Evolutionary conservation across 495 filamentous ascomycete species (phyloP).

Genomic region (Penicillium waksmanii): DNA sequence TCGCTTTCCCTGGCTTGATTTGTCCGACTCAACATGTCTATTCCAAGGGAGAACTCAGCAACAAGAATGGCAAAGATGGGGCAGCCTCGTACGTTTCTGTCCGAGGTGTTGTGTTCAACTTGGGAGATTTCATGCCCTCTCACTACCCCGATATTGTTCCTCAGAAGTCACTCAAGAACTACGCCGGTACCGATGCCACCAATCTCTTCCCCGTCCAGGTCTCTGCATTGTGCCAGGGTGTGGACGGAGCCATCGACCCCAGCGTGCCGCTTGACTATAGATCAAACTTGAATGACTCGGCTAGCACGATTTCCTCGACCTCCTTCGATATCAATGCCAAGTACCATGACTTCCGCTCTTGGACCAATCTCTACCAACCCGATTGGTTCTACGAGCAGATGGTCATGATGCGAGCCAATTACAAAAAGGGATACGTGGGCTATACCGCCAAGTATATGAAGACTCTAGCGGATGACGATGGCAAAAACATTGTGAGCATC

Average conservation of each 20-base stretch:
- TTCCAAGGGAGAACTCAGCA: slow-evolving; percentile 74
- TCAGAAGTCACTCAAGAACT: slow-evolving; percentile 67
- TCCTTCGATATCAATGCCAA: slow-evolving; percentile 69
- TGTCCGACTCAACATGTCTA: slow-evolving; percentile 91
- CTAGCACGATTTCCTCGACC: slow-evolving; percentile 64
- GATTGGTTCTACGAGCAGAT: slow-evolving; percentile 94
- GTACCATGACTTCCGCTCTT: slow-evolving; percentile 93
- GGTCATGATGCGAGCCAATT: slow-evolving; percentile 71
- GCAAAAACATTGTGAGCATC: slow-evolving; percentile 74
- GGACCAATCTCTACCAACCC: slow-evolving; percentile 76
- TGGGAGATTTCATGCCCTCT: slow-evolving; percentile 69
- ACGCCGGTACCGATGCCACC: slow-evolving; percentile 85
- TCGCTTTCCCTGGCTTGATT: slow-evolving; percentile 83
- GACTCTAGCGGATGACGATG: slow-evolving; percentile 63
- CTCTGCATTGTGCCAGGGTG: slow-evolving; percentile 84
- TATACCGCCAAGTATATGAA: slow-evolving; percentile 79
- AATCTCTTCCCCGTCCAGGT: slow-evolving; percentile 93
- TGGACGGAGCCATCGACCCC: slow-evolving; percentile 64
- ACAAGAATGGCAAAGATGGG: slow-evolving; percentile 72
- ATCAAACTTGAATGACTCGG: slow-evolving; percentile 69
- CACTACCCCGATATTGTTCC: slow-evolving; percentile 84
- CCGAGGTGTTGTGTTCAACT: slow-evolving; percentile 86
- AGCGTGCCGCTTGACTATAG: slow-evolving; percentile 81
- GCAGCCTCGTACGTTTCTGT: slow-evolving; percentile 72
- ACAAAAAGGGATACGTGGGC: slow-evolving; percentile 86